phyloP scores from a whole-genome alignment of 2,329 filamentous ascomycete species.

The Neopestalotiopsis sp. region DNA sequence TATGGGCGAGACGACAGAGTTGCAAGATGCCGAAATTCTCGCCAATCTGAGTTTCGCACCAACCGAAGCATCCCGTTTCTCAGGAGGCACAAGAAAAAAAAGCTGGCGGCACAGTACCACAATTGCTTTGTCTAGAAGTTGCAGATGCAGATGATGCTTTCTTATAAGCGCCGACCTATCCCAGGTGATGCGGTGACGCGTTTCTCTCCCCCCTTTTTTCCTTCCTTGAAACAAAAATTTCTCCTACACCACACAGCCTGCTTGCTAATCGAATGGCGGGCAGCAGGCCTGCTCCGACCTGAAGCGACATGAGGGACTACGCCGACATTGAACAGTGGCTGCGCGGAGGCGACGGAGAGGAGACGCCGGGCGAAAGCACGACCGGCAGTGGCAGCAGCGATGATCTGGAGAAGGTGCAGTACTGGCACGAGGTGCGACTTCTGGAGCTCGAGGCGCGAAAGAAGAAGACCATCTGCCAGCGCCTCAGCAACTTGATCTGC shows the following conservation, averaged over 20 bases:
- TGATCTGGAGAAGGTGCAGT: slow-evolving; percentile 8
- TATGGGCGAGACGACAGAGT: not conserved
- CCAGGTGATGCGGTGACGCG: not conserved
- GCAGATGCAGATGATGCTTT: not conserved
- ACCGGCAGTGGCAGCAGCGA: not conserved
- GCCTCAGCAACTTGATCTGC: not conserved
- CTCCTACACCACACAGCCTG: not conserved
- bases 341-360: not conserved
- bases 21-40: slow-evolving; percentile 3
- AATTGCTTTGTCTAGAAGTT: not conserved
- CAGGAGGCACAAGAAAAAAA: not conserved
- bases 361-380: not conserved
- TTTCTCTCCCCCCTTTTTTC: not conserved
- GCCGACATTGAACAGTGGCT: slow-evolving; percentile 9
- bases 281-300: not conserved
- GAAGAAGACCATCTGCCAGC: slow-evolving; percentile 10
- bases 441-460: slow-evolving; percentile 10
- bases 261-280: not conserved
- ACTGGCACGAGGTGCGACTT: slow-evolving; percentile 5
- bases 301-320: slow-evolving; percentile 1
- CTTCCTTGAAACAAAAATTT: not conserved
- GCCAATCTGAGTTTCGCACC: slow-evolving; percentile 10
- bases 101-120: not conserved
- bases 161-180: not conserved
- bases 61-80: not conserved